A percentile compares a stretch with the other conserved stretches of the same genome.
These are phyloP conservation scores for Trichomonas gallinae DNA, from an alignment of 208 protist genomes.

Conservation along the genomic window DNA sequence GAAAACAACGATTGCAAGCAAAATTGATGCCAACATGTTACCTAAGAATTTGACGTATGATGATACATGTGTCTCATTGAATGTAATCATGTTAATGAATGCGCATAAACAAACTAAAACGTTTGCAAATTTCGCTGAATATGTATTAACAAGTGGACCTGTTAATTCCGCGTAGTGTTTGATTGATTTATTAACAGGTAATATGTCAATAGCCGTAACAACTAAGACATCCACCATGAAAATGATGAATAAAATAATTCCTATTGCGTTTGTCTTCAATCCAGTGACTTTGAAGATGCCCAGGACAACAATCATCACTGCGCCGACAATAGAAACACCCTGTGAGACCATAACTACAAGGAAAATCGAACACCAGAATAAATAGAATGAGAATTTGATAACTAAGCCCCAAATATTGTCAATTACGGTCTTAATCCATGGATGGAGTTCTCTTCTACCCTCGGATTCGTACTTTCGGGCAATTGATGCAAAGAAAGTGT, in stretches of 20 bases:
- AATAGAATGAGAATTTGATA: background rate
- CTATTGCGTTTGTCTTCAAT: background rate
- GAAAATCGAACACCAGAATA: background rate
- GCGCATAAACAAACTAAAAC: background rate
- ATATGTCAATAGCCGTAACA: background rate
- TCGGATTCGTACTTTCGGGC: background rate
- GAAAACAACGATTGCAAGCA: background rate
- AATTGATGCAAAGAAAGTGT: background rate
- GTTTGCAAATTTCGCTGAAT: background rate
- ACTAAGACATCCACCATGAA: background rate
- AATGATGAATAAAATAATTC: background rate
- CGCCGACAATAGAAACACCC: background rate
- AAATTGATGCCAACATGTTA: background rate
- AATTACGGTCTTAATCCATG: background rate
- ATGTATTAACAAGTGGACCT: background rate
- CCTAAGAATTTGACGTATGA: background rate
- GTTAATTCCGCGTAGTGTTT: background rate
- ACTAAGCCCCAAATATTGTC: background rate
- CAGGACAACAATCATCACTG: background rate
- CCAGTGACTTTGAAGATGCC: background rate
- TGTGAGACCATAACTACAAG: background rate
- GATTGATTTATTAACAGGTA: background rate
- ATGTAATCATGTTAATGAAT: background rate
- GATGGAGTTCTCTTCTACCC: background rate
- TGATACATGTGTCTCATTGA: background rate